Base-by-base conservation (phyloP, 768 basidiomycete genomes). In the Tulasnella sp. region DNA sequence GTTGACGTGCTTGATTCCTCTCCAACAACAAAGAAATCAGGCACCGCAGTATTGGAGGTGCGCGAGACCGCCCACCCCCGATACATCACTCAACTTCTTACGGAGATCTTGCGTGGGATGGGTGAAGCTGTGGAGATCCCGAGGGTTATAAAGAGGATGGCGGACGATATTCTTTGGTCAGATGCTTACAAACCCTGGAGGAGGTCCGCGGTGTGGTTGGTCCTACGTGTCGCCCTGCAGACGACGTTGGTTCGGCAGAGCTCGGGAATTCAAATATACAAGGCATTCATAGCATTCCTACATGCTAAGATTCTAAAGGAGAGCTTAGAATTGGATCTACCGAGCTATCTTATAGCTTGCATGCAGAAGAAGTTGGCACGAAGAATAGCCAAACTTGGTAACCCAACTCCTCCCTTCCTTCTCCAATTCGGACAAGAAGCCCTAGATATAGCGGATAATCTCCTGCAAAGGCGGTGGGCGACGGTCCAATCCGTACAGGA, bases 61-160 rank as follows among this genome's bases (percentile, higher is more conserved):
- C 62, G 73, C 5, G 70, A 70, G 24, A 70, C 69, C 0, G 39
- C 63, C 0, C 59, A 76, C 52, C 71, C 72, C 1, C 67, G 69
- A 1, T 74, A 73, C 45, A 73, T 78, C 55, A 70, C 72, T 2
- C 65, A 73, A 46, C 58, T 76, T 4, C 63, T 77, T 7, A 66
- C 66, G 4, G 69, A 69, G n/a, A 72, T 77, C 54, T 61, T 75
- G 16, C 65, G 67, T 12, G 68, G 67, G 6, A 58, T 69, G 9
- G 64, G 63, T 32, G 45, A 52, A 3, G 69, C 68, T 2, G 57
- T 63, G 10, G 60, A 59, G n/a, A 52, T 63, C 3, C 25, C 24
- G 16, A 42, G 47, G 5, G 61, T 68, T 57, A 48, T 60, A 58
- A 76, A 76, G 57, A 69, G 70, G 6, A 62, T 75, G 0, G 64